These are phyloP conservation scores for Kwoniella sp. DNA, from an alignment of 768 basidiomycete genomes.

Conservation along the genomic window DNA sequence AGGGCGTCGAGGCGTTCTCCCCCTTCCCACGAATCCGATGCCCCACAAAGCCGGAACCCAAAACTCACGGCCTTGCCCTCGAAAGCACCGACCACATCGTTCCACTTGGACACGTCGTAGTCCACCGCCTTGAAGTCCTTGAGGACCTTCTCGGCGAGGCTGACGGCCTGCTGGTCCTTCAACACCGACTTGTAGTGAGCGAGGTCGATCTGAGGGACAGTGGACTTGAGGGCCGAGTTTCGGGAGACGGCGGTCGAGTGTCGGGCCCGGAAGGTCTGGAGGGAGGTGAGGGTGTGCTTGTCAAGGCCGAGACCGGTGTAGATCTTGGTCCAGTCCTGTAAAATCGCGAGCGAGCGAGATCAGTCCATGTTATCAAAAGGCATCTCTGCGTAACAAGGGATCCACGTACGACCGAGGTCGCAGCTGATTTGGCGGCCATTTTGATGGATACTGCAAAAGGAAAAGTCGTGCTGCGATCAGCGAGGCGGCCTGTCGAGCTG, in stretches of 20 bases:
- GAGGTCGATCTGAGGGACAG: conserved; percentile 78
- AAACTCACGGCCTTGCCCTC: conserved; percentile 84
- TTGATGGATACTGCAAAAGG: conserved; percentile 12
- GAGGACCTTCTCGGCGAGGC: conserved; percentile 85
- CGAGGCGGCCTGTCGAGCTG: neutral
- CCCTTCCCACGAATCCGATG: neutral
- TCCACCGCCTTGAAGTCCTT: conserved; percentile 88
- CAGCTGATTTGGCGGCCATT: conserved; percentile 48
- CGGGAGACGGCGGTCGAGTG: conserved; percentile 65
- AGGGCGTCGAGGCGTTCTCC: neutral
- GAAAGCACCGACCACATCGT: conserved; percentile 95
- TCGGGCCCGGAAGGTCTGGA: conserved; percentile 95
- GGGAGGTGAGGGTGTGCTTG: conserved; percentile 75
- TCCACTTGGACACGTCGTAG: conserved; percentile 80
- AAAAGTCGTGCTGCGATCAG: neutral
- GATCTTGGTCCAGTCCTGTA: conserved; percentile 51
- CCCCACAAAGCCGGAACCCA: neutral
- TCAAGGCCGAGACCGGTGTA: conserved; percentile 50
- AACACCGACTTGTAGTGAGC: conserved; percentile 83
- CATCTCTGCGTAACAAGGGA: neutral
- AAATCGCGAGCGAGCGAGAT: neutral
- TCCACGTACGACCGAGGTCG: conserved; percentile 43
- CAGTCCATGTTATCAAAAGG: no score
- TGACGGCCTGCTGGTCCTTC: conserved; percentile 87
- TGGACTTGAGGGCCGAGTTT: conserved; percentile 43